Evolutionary conservation across 2,329 filamentous ascomycete species (phyloP).

Genomic region (Eutypella sp.): DNA sequence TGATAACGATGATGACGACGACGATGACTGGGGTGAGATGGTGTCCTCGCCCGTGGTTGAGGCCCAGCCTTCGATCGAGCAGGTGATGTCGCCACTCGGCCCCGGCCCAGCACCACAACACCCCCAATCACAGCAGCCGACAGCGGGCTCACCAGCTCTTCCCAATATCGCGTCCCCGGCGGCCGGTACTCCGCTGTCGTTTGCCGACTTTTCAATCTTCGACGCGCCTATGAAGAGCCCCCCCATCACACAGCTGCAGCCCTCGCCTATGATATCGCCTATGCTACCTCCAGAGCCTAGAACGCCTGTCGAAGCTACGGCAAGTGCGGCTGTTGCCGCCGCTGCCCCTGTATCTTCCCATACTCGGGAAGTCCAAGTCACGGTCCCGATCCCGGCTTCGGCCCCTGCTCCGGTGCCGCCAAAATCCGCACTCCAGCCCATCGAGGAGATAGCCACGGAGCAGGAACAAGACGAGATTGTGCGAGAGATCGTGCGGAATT

Average conservation of each 20-base stretch:
- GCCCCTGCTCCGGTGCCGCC: neutral
- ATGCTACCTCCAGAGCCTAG: neutral
- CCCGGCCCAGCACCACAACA: conserved; percentile 1
- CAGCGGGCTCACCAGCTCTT: neutral
- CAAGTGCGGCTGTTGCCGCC: too few relatives aligned
- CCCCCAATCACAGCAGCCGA: neutral
- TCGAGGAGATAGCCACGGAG: conserved; percentile 7
- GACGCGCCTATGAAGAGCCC: conserved; percentile 2
- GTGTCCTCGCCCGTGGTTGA: conserved; percentile 35
- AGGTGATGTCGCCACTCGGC: conserved; percentile 3
- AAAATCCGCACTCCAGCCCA: conserved; percentile 10
- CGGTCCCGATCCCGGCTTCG: neutral
- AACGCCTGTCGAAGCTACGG: neutral
- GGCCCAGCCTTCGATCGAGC: conserved; percentile 1
- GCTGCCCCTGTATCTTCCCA: neutral
- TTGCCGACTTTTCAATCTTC: conserved; percentile 9
- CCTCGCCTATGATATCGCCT: neutral
- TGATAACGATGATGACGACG: conserved; percentile 34
- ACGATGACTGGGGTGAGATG: conserved; percentile 60
- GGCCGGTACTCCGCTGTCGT: conserved; percentile 5
- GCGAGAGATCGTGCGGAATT: conserved; percentile 29
- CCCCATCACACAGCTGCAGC: neutral
- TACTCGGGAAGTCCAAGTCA: neutral
- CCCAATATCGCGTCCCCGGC: neutral
- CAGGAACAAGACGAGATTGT: conserved; percentile 28